Evolutionary conservation across 805 yeast species (phyloP), one percentile per base, ranked within the genome.

Genomic region (Saccharomycopsis lassenensis): DNA sequence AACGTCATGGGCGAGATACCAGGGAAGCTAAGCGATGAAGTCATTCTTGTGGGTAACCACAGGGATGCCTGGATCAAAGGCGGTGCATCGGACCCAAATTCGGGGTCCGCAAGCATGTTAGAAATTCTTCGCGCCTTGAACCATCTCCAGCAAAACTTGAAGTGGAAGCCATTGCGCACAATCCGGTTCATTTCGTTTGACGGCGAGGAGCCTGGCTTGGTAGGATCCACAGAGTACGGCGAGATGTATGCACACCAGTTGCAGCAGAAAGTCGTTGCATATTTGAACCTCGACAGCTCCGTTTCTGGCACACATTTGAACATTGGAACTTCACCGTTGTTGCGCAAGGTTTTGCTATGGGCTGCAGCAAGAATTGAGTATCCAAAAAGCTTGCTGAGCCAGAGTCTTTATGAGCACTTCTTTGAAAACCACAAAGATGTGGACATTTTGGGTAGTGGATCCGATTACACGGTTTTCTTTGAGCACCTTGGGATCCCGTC

Each of bases 171-270:
- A 8, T 31, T 25, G 8, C 19, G 45, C 17, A 37, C 42, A 5
- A 30, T 41, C 4, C 15, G 24, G 10, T 37, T 41, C 23, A 29
- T 35, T 3, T 37, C 39, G 4, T 37, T 35, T 35, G 41, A 41
- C 17, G 39, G 29, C 10, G 35, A 37, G 45, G 84, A 76, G 49
- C 69, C 69, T 44, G 87, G 81, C 0, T 57, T 74, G 39, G 45
- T 82, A 22, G 94, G 94, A 1, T 74, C 85, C 0, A 77, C 89
- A 0, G 91, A 82, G 48, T 80, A 66, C 60, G 85, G 77, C 4
- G 89, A 81, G 51, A 72, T 71, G 37, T 60, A 70, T 38, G 64
- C 63, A 1, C 50, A 59, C 14, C 48, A 48, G 21, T 54, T 80
- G 22, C 57, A 62, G 29, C 61, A 59, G 26, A 63, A 65, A 30